phyloP scores from a whole-genome alignment of 352 stramenopile species.

The Phytophthora sp. region DNA sequence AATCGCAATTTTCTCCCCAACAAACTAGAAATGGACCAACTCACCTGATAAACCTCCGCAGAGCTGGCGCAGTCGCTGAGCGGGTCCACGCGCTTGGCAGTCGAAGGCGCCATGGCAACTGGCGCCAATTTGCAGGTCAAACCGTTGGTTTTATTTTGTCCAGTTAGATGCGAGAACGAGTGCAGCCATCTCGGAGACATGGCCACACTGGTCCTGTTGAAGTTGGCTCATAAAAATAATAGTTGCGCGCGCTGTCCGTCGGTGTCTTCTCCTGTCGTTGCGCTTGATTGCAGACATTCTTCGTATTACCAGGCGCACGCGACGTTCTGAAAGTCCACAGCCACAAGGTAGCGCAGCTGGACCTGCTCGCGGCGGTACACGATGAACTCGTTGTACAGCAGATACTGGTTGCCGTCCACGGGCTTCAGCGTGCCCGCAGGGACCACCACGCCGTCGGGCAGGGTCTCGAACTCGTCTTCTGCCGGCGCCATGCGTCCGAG shows the following conservation, averaged over 20 bases:
- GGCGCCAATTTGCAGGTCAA: constrained; percentile 22
- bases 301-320: constrained; percentile 16
- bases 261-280: not conserved
- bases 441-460: constrained; percentile 45
- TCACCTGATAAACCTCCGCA: constrained; percentile 36
- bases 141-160: constrained; percentile 22
- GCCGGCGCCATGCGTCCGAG: constrained; percentile 37
- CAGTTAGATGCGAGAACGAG: constrained; percentile 19
- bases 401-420: constrained; percentile 14
- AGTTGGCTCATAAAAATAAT: constrained; percentile 6
- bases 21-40: not conserved
- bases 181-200: constrained; percentile 9
- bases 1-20: not conserved
- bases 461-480: constrained; percentile 27
- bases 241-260: not conserved
- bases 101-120: constrained; percentile 5
- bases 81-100: constrained; percentile 30
- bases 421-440: constrained; percentile 32
- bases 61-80: constrained; percentile 36
- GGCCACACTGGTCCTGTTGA: constrained; percentile 10
- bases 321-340: constrained; percentile 29
- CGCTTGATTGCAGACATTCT: not conserved
- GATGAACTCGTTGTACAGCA: constrained; percentile 61
- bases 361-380: constrained; percentile 55
- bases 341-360: constrained; percentile 44